phyloP scores from a whole-genome alignment of 441 rosid species.

The Lepidium campestre region DNA sequence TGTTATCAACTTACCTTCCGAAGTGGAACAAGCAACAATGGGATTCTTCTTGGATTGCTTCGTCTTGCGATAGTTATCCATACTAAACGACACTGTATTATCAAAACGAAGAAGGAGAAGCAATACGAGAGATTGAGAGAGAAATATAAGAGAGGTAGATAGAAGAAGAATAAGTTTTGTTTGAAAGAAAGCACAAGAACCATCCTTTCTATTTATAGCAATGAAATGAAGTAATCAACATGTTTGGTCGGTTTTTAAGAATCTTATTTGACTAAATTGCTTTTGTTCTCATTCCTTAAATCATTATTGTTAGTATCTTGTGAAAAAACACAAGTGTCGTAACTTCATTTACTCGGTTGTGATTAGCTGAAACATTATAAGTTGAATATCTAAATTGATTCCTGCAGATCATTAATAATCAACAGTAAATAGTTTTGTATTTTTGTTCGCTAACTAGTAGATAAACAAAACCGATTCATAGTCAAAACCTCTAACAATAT shows the following conservation, averaged over 20 bases:
- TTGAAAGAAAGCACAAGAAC: neutral
- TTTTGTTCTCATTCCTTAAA: neutral
- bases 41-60: slow-evolving; percentile 18
- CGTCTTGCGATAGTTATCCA: slow-evolving; percentile 23
- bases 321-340: neutral
- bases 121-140: neutral
- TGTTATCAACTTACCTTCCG: slow-evolving; percentile 8
- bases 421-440: neutral
- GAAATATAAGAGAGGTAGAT: neutral
- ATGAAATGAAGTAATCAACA: neutral
- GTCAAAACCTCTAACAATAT: too few species aligned
- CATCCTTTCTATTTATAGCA: slow-evolving; percentile 19
- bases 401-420: neutral
- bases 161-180: too few species aligned
- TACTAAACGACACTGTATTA: neutral
- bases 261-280: neutral
- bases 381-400: too few species aligned
- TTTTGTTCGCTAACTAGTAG: too few species aligned
- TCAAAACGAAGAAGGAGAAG: neutral
- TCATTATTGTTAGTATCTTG: neutral
- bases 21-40: slow-evolving; percentile 6
- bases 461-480: too few species aligned
- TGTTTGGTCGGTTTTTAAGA: slow-evolving; percentile 1
- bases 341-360: slow-evolving; percentile 1
- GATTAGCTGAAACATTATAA: neutral